Conservation (phyloP, 352 stramenopile species). For the Porosira glacialis region DNA sequence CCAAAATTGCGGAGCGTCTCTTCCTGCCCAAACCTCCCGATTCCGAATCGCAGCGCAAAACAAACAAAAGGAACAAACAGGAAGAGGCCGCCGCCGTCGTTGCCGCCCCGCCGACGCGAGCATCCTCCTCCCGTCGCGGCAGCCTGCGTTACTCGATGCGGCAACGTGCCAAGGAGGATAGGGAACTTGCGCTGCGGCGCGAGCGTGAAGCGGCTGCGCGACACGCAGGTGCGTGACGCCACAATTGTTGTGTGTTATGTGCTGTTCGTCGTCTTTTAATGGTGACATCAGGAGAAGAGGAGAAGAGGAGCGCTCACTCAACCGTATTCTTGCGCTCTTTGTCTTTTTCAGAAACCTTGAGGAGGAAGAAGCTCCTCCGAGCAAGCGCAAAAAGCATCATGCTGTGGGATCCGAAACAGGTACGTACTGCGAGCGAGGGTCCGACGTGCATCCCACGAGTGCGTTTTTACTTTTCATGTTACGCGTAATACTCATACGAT, state of each 20-base stretch:
- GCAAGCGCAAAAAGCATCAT: constrained; percentile 73
- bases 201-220: constrained; percentile 44
- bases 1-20: constrained; percentile 61
- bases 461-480: no score
- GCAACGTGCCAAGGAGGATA: constrained; percentile 50
- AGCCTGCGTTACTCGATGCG: constrained; percentile 43
- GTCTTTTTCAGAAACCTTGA: constrained; percentile 31
- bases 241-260: background rate
- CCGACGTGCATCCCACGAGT: no score
- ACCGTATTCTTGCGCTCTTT: background rate
- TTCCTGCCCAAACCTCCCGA: no score
- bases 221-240: constrained; percentile 20
- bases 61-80: constrained; percentile 16
- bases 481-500: no score
- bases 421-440: background rate
- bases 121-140: constrained; percentile 19
- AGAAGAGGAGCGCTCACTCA: no score
- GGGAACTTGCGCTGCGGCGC: constrained; percentile 20
- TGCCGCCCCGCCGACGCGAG: no score
- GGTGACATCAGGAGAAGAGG: background rate
- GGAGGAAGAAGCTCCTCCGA: constrained; percentile 57
- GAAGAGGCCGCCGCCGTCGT: constrained; percentile 3
- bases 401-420: constrained; percentile 59
- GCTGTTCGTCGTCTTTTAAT: background rate
- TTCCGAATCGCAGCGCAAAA: constrained; percentile 26